These are phyloP conservation scores for Trametes cinnabarina DNA, from an alignment of 768 basidiomycete genomes.

Conservation along the genomic window DNA sequence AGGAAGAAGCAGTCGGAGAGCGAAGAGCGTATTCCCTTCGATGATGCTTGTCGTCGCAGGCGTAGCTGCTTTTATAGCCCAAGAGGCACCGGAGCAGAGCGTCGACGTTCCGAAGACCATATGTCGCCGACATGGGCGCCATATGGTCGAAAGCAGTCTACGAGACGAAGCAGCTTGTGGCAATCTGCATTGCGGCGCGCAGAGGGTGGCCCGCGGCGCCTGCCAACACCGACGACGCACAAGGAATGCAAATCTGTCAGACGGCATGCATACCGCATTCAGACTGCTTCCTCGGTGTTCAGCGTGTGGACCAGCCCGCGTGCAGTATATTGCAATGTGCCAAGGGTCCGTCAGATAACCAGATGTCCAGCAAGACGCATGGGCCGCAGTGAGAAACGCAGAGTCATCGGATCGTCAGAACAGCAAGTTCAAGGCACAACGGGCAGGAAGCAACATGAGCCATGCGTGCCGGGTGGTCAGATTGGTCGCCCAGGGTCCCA, in stretches of 20 bases:
- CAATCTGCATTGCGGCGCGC: neutral
- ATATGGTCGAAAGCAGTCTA: conserved; percentile 3
- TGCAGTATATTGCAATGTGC: neutral
- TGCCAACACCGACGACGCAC: neutral
- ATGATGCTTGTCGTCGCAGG: neutral
- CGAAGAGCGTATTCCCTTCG: neutral
- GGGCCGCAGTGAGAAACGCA: neutral
- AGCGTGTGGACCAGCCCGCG: neutral
- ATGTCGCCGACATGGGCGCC: conserved; percentile 7
- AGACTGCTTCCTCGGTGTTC: neutral
- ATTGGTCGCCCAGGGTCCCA: neutral
- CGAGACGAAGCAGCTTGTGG: neutral
- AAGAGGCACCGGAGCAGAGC: neutral
- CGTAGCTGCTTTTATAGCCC: neutral
- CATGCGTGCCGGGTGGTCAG: conserved; percentile 10
- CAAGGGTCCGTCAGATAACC: conserved; percentile 2
- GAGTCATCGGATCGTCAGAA: conserved; percentile 1
- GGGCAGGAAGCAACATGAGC: neutral
- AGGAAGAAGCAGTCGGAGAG: neutral
- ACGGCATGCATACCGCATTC: neutral
- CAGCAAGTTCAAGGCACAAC: neutral
- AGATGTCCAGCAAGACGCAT: conserved; percentile 10
- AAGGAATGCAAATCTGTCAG: neutral
- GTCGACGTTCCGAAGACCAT: conserved; percentile 6
- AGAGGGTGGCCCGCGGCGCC: conserved; percentile 1